Conservation (phyloP, 225 moss, liverwort and hornwort species). For the Pleurozium schreberi region DNA sequence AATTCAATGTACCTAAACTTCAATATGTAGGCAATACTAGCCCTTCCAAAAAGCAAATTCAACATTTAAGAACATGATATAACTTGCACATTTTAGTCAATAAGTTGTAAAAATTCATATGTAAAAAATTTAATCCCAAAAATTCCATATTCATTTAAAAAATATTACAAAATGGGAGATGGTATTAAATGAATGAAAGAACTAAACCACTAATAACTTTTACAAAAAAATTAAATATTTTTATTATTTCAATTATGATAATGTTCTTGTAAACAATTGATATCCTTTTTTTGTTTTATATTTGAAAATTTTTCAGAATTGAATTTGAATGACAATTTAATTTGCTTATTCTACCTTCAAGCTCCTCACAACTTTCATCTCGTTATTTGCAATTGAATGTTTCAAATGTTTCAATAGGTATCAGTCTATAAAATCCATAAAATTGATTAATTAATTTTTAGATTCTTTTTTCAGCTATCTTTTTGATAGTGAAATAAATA, state of each 20-base stretch:
- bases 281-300: neutral
- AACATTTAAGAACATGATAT: neutral
- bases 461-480: neutral
- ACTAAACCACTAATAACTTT: too few relatives aligned
- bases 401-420: too few relatives aligned
- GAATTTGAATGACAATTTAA: neutral
- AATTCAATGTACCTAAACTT: neutral
- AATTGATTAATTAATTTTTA: neutral
- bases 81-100: neutral
- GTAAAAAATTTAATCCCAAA: rapidly evolving
- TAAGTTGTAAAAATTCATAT: neutral
- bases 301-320: neutral
- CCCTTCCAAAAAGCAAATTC: neutral
- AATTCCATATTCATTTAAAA: too few relatives aligned
- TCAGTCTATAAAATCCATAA: neutral
- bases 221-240: too few relatives aligned
- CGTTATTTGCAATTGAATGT: neutral
- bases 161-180: too few relatives aligned
- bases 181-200: too few relatives aligned
- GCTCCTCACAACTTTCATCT: rapidly evolving
- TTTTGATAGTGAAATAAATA: neutral
- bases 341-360: neutral
- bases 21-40: neutral
- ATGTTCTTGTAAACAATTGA: rapidly evolving
- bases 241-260: too few relatives aligned